phyloP scores from a whole-genome alignment of 1,284 basidiomycete species.

The Trametes versicolor region DNA sequence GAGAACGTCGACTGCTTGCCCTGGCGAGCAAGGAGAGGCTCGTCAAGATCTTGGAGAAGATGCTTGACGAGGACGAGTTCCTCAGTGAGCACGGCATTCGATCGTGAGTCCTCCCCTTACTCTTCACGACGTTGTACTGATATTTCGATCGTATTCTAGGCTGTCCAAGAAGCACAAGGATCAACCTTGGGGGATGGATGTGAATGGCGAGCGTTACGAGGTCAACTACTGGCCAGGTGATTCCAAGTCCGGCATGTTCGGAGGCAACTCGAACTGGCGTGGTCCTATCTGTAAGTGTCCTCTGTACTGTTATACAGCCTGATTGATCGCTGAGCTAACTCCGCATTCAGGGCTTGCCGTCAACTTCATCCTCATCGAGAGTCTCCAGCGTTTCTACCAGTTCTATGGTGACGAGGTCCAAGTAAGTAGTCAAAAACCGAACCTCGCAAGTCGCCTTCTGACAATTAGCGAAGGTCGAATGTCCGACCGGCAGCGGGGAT shows the following conservation, averaged over 20 bases:
- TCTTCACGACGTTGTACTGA: not conserved
- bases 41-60: conserved; percentile 90
- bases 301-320: not conserved
- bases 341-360: conserved; percentile 82
- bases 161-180: conserved; percentile 92
- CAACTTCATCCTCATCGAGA: conserved; percentile 94
- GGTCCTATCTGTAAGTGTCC: conserved; percentile 75
- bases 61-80: conserved; percentile 98
- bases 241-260: conserved; percentile 97
- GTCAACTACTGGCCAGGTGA: conserved; percentile 99
- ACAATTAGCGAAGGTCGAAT: conserved; percentile 75
- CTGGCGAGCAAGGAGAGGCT: conserved; percentile 93
- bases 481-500: conserved; percentile 94
- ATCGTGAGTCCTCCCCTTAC: conserved; percentile 63
- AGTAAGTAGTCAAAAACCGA: conserved; percentile 41
- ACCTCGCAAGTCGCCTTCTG: not conserved
- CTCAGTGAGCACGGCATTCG: conserved; percentile 94
- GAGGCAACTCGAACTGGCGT: conserved; percentile 98
- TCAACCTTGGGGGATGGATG: conserved; percentile 94
- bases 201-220: conserved; percentile 91
- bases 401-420: conserved; percentile 92
- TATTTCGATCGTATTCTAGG: conserved; percentile 9
- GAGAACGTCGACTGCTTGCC: conserved; percentile 89
- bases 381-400: conserved; percentile 96
- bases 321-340: not conserved